These are phyloP conservation scores for Fusarium coffeatum DNA, from an alignment of 2,329 filamentous ascomycete species.

Conservation along the genomic window DNA sequence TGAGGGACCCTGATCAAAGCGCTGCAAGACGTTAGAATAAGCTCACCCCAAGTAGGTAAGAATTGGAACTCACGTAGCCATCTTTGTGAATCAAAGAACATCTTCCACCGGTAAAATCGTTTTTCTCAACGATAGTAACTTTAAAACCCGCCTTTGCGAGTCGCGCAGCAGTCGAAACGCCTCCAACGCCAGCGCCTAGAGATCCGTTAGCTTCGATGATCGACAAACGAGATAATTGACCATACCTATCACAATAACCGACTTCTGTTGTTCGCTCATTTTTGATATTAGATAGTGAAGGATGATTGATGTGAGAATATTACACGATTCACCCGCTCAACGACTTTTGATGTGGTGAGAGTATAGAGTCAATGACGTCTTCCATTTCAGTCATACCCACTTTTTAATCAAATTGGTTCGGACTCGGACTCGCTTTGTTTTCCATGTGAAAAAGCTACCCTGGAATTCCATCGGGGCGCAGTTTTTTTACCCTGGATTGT, in stretches of 20 bases:
- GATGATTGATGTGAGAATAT: not conserved
- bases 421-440: slow-evolving; percentile 9
- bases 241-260: slow-evolving; percentile 47
- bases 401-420: slow-evolving; percentile 17
- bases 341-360: slow-evolving; percentile 17
- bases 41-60: rapidly evolving
- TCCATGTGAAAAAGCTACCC: slow-evolving; percentile 22
- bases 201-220: not conserved
- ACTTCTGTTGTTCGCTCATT: slow-evolving; percentile 42
- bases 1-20: slow-evolving; percentile 82
- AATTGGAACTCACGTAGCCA: slow-evolving; percentile 53
- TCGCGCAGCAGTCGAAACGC: slow-evolving; percentile 76
- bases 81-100: slow-evolving; percentile 73
- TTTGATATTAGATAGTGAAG: slow-evolving; percentile 4
- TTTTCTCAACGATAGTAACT: slow-evolving; percentile 85
- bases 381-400: slow-evolving; percentile 25
- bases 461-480: slow-evolving; percentile 6
- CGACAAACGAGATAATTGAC: rapidly evolving
- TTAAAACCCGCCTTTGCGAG: slow-evolving; percentile 75
- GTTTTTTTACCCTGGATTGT: not conserved
- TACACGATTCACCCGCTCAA: not conserved
- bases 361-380: slow-evolving; percentile 39
- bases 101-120: slow-evolving; percentile 76
- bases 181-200: slow-evolving; percentile 75
- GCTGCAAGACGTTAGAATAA: slow-evolving; percentile 50